phyloP scores from a whole-genome alignment of 441 rosid species.

The Hura crepitans region DNA sequence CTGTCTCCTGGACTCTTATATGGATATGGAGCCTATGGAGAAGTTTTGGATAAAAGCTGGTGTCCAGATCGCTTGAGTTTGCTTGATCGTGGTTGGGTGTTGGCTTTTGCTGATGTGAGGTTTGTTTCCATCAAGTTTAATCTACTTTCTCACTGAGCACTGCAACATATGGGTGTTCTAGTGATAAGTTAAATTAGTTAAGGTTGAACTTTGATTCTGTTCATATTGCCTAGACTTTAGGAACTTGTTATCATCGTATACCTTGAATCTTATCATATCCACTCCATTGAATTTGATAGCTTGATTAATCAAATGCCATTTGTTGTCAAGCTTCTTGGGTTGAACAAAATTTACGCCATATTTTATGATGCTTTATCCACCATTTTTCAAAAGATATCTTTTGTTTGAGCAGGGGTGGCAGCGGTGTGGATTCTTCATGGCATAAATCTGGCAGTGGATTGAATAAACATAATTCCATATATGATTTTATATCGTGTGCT shows the following conservation, averaged over 20 bases:
- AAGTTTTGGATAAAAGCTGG: conserved; percentile 79
- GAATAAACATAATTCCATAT: conserved; percentile 58
- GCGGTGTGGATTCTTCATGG: conserved; percentile 60
- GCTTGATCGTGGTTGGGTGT: conserved; percentile 92
- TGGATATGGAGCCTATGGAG: conserved; percentile 94
- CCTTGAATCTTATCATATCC: not conserved
- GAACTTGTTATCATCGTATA: not conserved
- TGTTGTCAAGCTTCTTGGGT: not conserved
- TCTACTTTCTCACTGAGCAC: conserved; percentile 9
- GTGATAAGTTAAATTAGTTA: not conserved
- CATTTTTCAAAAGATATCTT: not conserved
- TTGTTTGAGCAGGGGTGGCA: conserved; percentile 64
- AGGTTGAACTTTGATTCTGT: not conserved
- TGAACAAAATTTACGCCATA: not conserved
- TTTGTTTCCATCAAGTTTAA: conserved; percentile 27
- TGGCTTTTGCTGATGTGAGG: conserved; percentile 97
- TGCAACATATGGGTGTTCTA: not conserved
- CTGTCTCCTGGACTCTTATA: conserved; percentile 70
- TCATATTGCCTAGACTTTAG: not conserved
- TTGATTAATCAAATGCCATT: not conserved
- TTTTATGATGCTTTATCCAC: not conserved
- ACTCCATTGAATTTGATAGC: not conserved
- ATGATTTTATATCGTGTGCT: conserved; percentile 63
- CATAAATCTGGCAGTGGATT: conserved; percentile 69
- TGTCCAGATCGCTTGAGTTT: conserved; percentile 65